Percentiles rank a stretch among this genome's conserved stretches.
Evolutionary conservation across 2,329 filamentous ascomycete species (phyloP).

Genomic region (Xylariaceae sp.): DNA sequence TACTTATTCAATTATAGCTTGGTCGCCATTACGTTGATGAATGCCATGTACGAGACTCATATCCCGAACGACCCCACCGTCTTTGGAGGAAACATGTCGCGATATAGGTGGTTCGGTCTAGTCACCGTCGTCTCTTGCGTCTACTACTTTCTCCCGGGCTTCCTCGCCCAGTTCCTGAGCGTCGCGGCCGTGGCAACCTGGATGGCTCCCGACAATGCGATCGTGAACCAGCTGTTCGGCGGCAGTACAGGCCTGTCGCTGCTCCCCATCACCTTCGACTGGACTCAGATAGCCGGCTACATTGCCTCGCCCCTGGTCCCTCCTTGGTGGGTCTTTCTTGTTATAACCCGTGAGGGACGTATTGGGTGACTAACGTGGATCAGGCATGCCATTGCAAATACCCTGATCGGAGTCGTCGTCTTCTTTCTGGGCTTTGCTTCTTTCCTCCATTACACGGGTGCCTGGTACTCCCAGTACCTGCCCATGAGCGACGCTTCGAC

Average conservation of each 20-base stretch:
- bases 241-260: slow-evolving; percentile 61
- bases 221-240: slow-evolving; percentile 70
- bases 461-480: slow-evolving; percentile 59
- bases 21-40: slow-evolving; percentile 62
- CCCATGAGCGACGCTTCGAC: slow-evolving; percentile 65
- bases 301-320: slow-evolving; percentile 63
- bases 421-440: slow-evolving; percentile 59
- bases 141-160: slow-evolving; percentile 67
- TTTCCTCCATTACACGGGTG: slow-evolving; percentile 58
- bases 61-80: slow-evolving; percentile 45
- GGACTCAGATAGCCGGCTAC: slow-evolving; percentile 66
- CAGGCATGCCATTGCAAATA: slow-evolving; percentile 68
- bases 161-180: slow-evolving; percentile 62
- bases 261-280: slow-evolving; percentile 70
- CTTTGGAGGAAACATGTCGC: slow-evolving; percentile 59
- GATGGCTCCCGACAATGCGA: slow-evolving; percentile 61
- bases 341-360: too few species aligned
- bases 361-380: neutral
- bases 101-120: slow-evolving; percentile 59
- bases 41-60: slow-evolving; percentile 63
- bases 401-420: slow-evolving; percentile 58
- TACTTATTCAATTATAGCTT: slow-evolving; percentile 42
- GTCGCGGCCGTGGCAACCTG: slow-evolving; percentile 68
- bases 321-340: slow-evolving; percentile 46
- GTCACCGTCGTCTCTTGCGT: slow-evolving; percentile 53